Evolutionary conservation across 768 basidiomycete genomes (phyloP), one percentile per base, ranked within the genome.

Genomic region (Psilocybe tampanensis): DNA sequence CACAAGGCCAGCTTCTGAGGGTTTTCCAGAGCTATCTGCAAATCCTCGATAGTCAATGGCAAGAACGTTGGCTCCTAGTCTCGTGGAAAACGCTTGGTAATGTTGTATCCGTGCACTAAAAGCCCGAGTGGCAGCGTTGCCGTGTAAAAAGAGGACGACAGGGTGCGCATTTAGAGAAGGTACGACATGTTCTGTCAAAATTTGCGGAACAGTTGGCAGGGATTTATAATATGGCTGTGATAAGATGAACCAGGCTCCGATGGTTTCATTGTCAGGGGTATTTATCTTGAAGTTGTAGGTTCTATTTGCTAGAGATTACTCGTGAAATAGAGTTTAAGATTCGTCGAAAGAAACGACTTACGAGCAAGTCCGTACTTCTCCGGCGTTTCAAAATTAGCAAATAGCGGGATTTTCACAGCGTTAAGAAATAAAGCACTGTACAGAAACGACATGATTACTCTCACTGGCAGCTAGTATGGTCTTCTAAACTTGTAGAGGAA

Each of bases 41-140:
- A 90, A 98, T 1, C 95, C 95, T 47, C 95, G 85, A 69, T 98
- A 98, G 72, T 98, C 96, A 33, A 93, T 85, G 1, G 85, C 86
- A 22, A 98, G 74, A 13, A 97, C 87, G 68, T 95, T 95, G 18
- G 82, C 82, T 17, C 76, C 74, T 7, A 92, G 73, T 1, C 88
- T 81, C 2, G 86, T 81, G 0, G 90, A 80, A 65, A 88, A 87
- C 0, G 82, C 78, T 17, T 79, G 72, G 66, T 93, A 93, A 36
- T 86, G 80, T 17, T 78, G 79, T n/a, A 95, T 76, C 11, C 95
- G 89, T 41, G 78, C 80, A 1, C 74, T 60, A 6, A 83, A 77
- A 0, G 91, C 91, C 15, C 95, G 84, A 0, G 90, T 94, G 0
- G 79, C 95, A 0, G 87, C 89, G 60, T 96, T 96, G 9, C 96